Conservation (phyloP, 2,329 filamentous ascomycete genomes). For the Neoscytalidium dimidiatum region DNA sequence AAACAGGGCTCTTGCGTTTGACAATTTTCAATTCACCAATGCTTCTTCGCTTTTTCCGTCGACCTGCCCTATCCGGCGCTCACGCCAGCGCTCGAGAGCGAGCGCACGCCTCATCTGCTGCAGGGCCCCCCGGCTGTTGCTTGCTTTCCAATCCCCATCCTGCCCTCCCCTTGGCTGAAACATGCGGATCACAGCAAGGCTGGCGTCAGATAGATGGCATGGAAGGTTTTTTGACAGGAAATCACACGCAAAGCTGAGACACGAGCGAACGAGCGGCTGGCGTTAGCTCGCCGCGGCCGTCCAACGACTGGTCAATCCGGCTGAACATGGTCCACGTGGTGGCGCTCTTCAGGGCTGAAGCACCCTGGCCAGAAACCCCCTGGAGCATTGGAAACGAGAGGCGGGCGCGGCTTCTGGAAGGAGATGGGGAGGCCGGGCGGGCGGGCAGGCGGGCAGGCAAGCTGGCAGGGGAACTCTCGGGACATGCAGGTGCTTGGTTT, state of each 20-base stretch:
- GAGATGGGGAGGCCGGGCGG: not conserved
- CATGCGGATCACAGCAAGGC: conserved; percentile 15
- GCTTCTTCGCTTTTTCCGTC: not conserved
- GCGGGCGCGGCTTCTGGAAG: not conserved
- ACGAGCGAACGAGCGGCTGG: not conserved
- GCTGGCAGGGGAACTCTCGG: not conserved
- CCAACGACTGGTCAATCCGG: no score
- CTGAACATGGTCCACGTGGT: conserved; percentile 5
- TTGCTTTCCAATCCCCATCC: not conserved
- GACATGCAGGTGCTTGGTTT: not conserved
- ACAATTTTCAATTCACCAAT: not conserved
- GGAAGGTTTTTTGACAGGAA: not conserved
- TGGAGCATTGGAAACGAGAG: not conserved
- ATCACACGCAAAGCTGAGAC: conserved; percentile 1
- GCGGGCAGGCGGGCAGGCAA: not conserved
- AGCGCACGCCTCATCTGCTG: not conserved
- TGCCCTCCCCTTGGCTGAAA: conserved; percentile 9
- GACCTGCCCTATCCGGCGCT: conserved; percentile 1
- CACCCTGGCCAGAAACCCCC: not conserved
- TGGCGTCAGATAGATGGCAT: conserved; percentile 9
- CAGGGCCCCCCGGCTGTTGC: not conserved
- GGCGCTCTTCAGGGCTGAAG: not conserved
- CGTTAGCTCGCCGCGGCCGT: no score
- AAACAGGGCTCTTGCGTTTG: not conserved
- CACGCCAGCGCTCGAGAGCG: not conserved